Evolutionary conservation across 129 eudicot genomes (phyloP), one percentile per base, ranked within the genome.

Genomic region (Artemisia tridentata): DNA sequence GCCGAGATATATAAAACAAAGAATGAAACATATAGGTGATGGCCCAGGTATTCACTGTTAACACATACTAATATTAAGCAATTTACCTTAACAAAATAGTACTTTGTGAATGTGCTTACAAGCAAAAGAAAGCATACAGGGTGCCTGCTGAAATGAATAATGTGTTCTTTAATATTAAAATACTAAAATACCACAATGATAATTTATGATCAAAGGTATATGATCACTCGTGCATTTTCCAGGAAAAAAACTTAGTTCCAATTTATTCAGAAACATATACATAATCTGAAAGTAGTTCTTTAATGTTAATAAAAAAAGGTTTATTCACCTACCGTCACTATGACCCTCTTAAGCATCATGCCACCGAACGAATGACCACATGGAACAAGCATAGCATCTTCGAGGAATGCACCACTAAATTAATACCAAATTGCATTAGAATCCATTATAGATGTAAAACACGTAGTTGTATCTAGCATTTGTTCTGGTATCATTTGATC

Each of bases 321-420:
- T 25, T 14, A 56, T 75, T 61, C 43, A 75, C 89, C 63, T 85
- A 89, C 98, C 72, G 84, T 81, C 68, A 89, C 98, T 27, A 89
- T 27, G 73, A 89, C 96, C 80, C 80, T 87, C 78, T 86, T 87
- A 79, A 92, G 90, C 96, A 83, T 85, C 81, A 85, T 59, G 72
- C 98, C 98, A 74, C 98, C 98, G 85, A 92, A 92, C 9, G 98
- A 92, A 82, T 92, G 98, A 69, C 98, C 98, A 69, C 98, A 92
- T 54, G 96, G 86, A 77, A 90, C 90, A 75, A 87, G 65, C 98
- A 87, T 84, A 56, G 98, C 98, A 85, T 92, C 98, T 79, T 92
- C 98, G 63, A 92, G 96, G 64, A 85, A 92, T 72, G 86, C 77
- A 50, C 98, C 96, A 66, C 98, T 92, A 60, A 23, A 63, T 7